Conservation (phyloP, 345 rosid genomes). For the Camelina hispida region DNA sequence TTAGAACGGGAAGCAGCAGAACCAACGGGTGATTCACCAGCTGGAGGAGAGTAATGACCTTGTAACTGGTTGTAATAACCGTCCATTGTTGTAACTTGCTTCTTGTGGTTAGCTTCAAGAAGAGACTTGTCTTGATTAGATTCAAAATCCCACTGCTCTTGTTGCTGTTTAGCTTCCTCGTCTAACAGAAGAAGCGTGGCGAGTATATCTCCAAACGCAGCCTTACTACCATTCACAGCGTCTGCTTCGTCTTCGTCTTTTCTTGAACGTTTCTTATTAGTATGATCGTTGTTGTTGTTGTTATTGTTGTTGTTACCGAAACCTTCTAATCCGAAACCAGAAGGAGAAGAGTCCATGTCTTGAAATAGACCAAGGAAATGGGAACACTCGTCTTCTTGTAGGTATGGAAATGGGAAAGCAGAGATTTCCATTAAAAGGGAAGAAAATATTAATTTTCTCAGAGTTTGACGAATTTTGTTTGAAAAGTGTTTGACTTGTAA, state of each 20-base stretch:
- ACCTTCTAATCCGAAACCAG: slow-evolving; percentile 47
- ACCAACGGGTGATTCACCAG: slow-evolving; percentile 40
- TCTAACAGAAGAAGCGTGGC: slow-evolving; percentile 59
- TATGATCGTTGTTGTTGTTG: slow-evolving; percentile 29
- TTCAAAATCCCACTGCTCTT: slow-evolving; percentile 47
- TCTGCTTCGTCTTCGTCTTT: slow-evolving; percentile 43
- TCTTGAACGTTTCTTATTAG: slow-evolving; percentile 48
- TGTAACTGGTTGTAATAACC: slow-evolving; percentile 50
- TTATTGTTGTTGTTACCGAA: slow-evolving; percentile 40
- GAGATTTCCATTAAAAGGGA: slow-evolving; percentile 55
- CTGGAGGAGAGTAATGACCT: slow-evolving; percentile 44
- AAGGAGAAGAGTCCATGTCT: slow-evolving; percentile 47
- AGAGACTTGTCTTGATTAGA: slow-evolving; percentile 48
- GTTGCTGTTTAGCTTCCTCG: slow-evolving; percentile 67
- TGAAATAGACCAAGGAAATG: slow-evolving; percentile 45
- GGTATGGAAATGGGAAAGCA: slow-evolving; percentile 67
- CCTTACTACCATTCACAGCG: slow-evolving; percentile 29
- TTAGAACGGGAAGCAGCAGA: slow-evolving; percentile 39
- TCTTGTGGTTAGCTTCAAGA: slow-evolving; percentile 55
- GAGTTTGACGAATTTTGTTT: slow-evolving; percentile 40
- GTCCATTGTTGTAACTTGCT: slow-evolving; percentile 46
- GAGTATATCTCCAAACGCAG: slow-evolving; percentile 50
- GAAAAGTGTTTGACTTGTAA: slow-evolving; percentile 40
- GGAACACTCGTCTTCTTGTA: slow-evolving; percentile 55
- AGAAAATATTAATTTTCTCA: not conserved